Conservation (phyloP, 2,329 filamentous ascomycete genomes). For the Tolypocladium paradoxum region DNA sequence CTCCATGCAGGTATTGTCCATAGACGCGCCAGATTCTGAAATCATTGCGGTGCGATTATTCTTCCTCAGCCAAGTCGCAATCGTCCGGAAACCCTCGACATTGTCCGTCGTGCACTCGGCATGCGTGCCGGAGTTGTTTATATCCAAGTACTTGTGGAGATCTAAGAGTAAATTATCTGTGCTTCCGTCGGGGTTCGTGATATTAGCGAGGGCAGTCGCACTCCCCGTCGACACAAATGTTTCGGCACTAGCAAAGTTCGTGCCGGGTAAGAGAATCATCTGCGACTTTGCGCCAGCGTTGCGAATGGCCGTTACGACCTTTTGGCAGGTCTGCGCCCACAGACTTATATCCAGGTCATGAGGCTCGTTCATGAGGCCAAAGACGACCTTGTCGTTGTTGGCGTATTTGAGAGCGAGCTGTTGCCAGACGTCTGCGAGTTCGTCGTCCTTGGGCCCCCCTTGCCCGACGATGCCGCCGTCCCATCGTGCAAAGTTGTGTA, state of each 20-base stretch:
- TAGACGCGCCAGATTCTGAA: conserved; percentile 41
- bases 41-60: conserved; percentile 38
- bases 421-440: conserved; percentile 48
- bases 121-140: conserved; percentile 43
- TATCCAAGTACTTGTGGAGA: conserved; percentile 51
- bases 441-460: conserved; percentile 48
- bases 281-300: conserved; percentile 52
- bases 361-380: conserved; percentile 62
- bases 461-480: conserved; percentile 54
- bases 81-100: conserved; percentile 32
- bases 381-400: conserved; percentile 38
- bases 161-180: conserved; percentile 46
- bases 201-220: conserved; percentile 36
- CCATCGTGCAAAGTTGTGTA: conserved; percentile 50
- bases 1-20: conserved; percentile 28
- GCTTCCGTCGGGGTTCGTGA: conserved; percentile 49
- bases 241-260: conserved; percentile 42
- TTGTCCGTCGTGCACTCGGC: conserved; percentile 43
- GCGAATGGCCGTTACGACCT: conserved; percentile 54
- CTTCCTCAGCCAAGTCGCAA: conserved; percentile 35
- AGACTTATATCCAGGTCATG: conserved; percentile 44
- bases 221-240: conserved; percentile 37
- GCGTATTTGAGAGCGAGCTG: conserved; percentile 49
- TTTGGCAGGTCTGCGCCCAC: conserved; percentile 52
- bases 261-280: conserved; percentile 50